These are phyloP conservation scores for Hypocreales sp. DNA, from an alignment of 2,329 filamentous ascomycete species.

Conservation along the genomic window DNA sequence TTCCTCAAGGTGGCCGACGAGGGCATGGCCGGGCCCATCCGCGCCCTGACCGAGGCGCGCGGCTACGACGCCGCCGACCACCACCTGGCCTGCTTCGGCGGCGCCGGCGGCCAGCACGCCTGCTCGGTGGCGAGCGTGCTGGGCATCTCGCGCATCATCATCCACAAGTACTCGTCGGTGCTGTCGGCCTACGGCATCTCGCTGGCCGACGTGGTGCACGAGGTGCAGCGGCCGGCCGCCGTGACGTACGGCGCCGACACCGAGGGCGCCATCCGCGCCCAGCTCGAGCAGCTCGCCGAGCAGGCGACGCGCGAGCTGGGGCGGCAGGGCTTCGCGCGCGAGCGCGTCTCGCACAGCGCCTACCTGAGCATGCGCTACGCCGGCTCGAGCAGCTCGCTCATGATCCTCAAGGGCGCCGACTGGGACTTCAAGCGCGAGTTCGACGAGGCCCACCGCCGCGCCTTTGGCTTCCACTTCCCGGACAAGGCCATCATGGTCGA, in stretches of 20 bases:
- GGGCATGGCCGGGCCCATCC: conserved; percentile 19
- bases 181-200: conserved; percentile 31
- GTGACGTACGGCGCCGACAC: conserved; percentile 10
- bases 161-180: conserved; percentile 28
- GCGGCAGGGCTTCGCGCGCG: conserved; percentile 13
- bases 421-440: conserved; percentile 10
- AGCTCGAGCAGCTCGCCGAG: conserved; percentile 9
- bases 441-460: conserved; percentile 50
- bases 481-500: conserved; percentile 25
- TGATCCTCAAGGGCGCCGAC: conserved; percentile 14
- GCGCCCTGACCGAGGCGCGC: conserved; percentile 18
- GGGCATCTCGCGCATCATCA: conserved; percentile 24
- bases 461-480: conserved; percentile 53
- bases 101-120: conserved; percentile 27
- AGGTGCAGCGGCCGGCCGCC: conserved; percentile 21
- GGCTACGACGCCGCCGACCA: conserved; percentile 19
- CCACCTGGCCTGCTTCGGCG: conserved; percentile 20
- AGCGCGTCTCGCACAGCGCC: conserved; percentile 23
- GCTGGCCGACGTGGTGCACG: conserved; percentile 27
- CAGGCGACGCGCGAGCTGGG: conserved; percentile 9
- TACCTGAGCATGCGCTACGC: conserved; percentile 28
- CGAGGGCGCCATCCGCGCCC: conserved; percentile 5
- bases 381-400: conserved; percentile 24
- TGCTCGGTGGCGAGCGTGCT: conserved; percentile 25
- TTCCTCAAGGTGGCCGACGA: conserved; percentile 22